A percentile compares a stretch with the other conserved stretches of the same genome.
Conservation (phyloP, 140 eudicot species). For the Anethum foeniculum region DNA sequence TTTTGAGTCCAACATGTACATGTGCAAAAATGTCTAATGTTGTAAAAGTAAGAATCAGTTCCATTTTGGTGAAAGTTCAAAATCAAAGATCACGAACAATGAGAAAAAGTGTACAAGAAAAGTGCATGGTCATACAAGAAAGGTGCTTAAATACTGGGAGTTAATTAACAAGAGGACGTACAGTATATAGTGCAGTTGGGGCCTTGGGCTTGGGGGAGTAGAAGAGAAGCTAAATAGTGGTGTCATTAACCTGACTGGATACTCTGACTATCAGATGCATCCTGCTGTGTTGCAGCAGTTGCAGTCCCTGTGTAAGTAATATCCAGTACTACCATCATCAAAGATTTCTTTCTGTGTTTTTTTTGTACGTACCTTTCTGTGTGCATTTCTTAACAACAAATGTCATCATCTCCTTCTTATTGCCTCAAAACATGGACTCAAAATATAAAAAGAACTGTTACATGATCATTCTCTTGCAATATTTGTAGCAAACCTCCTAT, state of each 20-base stretch:
- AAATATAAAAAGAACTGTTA: neutral
- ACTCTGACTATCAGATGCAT: neutral
- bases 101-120: neutral
- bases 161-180: neutral
- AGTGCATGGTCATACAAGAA: no score
- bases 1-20: no score
- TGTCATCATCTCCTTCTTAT: neutral
- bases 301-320: neutral
- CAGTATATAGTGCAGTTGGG: neutral
- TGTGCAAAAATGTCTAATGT: neutral
- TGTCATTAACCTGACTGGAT: slow-evolving; percentile 2
- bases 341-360: neutral
- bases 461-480: neutral
- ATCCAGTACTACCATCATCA: slow-evolving; percentile 1
- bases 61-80: neutral
- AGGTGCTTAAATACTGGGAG: neutral
- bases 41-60: neutral
- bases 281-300: neutral
- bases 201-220: no score
- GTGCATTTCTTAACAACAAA: neutral
- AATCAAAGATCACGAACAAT: neutral
- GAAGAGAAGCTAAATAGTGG: neutral
- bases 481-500: neutral
- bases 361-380: neutral
- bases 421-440: neutral